Evolutionary conservation across 345 rosid species (phyloP).

Genomic region (Sonneratia alba): DNA sequence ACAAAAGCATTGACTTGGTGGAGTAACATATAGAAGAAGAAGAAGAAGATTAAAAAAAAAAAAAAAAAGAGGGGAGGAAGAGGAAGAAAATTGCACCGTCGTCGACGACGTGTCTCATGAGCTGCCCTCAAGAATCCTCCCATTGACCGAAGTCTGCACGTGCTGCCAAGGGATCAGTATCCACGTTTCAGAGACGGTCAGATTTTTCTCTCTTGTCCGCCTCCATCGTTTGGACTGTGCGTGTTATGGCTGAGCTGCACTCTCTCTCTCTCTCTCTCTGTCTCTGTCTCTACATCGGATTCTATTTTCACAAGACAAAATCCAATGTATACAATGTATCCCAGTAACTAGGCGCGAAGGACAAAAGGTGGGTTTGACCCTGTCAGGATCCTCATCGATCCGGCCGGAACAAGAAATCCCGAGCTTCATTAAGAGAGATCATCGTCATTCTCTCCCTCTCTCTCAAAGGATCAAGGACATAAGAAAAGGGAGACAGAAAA

Average conservation of each 20-base stretch:
- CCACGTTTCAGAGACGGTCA: constrained; percentile 7
- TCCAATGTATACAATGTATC: too few species aligned
- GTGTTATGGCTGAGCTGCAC: too few species aligned
- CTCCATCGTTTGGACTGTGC: constrained; percentile 1
- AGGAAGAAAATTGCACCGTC: background rate
- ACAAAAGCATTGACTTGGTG: too few species aligned
- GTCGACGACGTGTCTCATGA: background rate
- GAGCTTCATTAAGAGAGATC: too few species aligned
- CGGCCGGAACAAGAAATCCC: too few species aligned
- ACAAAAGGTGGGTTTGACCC: too few species aligned
- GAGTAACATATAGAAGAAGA: background rate
- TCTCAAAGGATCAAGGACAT: too few species aligned
- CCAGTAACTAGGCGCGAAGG: too few species aligned
- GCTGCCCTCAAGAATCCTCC: background rate
- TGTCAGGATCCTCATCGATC: too few species aligned
- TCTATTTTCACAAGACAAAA: background rate
- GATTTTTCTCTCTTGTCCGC: constrained; percentile 4
- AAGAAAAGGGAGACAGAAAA: too few species aligned
- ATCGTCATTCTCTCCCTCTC: too few species aligned
- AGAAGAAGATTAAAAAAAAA: background rate
- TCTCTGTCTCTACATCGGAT: background rate
- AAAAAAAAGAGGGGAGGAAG: background rate
- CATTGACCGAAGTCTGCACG: background rate
- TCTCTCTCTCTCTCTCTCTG: too few species aligned
- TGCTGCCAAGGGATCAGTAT: background rate